phyloP scores from a whole-genome alignment of 2,329 filamentous ascomycete species.

The Ambrosiella beaveri region DNA sequence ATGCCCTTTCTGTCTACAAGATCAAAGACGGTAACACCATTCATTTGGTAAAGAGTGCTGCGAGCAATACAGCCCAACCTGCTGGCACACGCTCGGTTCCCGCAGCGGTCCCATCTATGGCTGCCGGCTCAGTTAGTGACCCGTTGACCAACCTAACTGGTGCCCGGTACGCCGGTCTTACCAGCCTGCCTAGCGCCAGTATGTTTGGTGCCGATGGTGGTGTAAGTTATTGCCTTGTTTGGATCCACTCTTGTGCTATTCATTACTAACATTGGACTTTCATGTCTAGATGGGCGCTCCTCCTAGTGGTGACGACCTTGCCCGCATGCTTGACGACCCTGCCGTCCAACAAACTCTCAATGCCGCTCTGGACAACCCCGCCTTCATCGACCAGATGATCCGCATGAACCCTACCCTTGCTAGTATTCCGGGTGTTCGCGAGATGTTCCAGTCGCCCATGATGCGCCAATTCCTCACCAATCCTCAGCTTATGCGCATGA shows the following conservation, averaged over 20 bases:
- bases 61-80: conserved; percentile 51
- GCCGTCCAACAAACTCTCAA: conserved; percentile 77
- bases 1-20: conserved; percentile 72
- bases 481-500: conserved; percentile 65
- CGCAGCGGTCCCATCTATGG: conserved; percentile 48
- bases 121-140: conserved; percentile 70
- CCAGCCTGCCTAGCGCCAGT: conserved; percentile 70
- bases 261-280: neutral
- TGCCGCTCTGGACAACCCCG: conserved; percentile 89
- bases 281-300: conserved; percentile 67
- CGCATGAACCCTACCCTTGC: conserved; percentile 72
- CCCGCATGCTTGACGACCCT: conserved; percentile 75
- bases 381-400: conserved; percentile 87
- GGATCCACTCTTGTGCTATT: neutral
- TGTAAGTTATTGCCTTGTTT: conserved; percentile 37
- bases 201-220: conserved; percentile 90
- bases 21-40: conserved; percentile 93
- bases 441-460: conserved; percentile 74
- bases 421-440: conserved; percentile 56
- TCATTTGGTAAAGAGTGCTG: conserved; percentile 90
- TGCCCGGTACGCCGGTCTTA: conserved; percentile 81
- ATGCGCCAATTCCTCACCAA: conserved; percentile 89
- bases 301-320: conserved; percentile 61
- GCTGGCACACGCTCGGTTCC: conserved; percentile 25
- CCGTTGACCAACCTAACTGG: conserved; percentile 80